Evolutionary conservation across 2,329 filamentous ascomycete genomes (phyloP).

Genomic region (Fusarium nematophilum): DNA sequence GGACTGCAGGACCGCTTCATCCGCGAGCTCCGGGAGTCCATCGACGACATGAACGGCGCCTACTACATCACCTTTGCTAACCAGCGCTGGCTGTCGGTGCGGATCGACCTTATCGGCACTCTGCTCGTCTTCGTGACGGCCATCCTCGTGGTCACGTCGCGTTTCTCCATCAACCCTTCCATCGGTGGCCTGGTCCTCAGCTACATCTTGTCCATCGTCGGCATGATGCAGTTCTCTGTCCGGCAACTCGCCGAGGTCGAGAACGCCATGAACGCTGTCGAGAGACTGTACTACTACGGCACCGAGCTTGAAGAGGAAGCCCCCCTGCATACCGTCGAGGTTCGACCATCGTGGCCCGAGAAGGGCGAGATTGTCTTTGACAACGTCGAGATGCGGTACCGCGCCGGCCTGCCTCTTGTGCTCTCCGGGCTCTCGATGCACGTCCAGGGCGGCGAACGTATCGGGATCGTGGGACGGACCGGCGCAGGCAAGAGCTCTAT

Average conservation of each 20-base stretch:
- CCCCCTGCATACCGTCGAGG: constrained; percentile 79
- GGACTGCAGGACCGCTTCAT: constrained; percentile 83
- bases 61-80: constrained; percentile 97
- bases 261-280: constrained; percentile 97
- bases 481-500: constrained; percentile 87
- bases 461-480: constrained; percentile 84
- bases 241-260: constrained; percentile 95
- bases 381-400: constrained; percentile 83
- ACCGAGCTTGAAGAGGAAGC: constrained; percentile 89
- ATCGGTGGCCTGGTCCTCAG: constrained; percentile 90
- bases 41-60: constrained; percentile 93
- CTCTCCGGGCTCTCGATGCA: constrained; percentile 78
- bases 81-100: constrained; percentile 89
- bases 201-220: constrained; percentile 92
- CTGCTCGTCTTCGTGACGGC: constrained; percentile 87
- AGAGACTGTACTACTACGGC: constrained; percentile 91
- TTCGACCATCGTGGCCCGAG: constrained; percentile 84
- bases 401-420: constrained; percentile 77
- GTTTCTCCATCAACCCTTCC: constrained; percentile 85
- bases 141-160: constrained; percentile 90
- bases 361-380: constrained; percentile 83
- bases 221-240: constrained; percentile 96
- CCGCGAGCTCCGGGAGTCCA: constrained; percentile 73
- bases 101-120: constrained; percentile 87
- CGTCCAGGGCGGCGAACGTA: constrained; percentile 79